phyloP scores from a whole-genome alignment of 768 basidiomycete genomes.

The Leccinum subgranulosum region DNA sequence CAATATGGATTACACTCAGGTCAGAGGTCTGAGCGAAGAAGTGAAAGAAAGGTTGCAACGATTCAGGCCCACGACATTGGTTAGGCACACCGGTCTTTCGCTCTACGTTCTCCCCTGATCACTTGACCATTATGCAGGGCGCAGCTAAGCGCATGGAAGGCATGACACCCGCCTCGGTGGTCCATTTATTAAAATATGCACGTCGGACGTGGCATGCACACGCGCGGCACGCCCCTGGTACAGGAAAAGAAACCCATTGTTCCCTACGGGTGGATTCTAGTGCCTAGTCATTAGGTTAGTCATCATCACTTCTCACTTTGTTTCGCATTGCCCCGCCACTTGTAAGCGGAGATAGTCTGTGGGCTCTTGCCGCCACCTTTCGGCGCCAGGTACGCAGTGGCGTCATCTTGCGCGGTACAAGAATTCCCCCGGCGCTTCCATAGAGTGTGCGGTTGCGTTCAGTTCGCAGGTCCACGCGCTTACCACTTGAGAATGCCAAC shows the following conservation, averaged over 20 bases:
- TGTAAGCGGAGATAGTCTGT: not conserved
- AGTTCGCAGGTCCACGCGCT: not conserved
- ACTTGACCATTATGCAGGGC: conserved; percentile 48
- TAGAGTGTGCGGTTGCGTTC: not conserved
- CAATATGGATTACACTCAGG: conserved; percentile 60
- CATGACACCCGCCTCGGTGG: conserved; percentile 79
- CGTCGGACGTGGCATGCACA: conserved; percentile 31
- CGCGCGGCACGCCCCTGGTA: not conserved
- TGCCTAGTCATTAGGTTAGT: not conserved
- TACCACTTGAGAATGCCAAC: conserved; percentile 7
- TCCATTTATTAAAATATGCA: conserved; percentile 66
- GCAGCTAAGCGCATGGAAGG: conserved; percentile 92
- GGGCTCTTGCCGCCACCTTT: not conserved
- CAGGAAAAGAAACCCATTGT: not conserved
- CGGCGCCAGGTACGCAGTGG: not conserved
- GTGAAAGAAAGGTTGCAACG: conserved; percentile 60
- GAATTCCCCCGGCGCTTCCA: not conserved
- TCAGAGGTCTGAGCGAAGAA: conserved; percentile 74
- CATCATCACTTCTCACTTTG: not conserved
- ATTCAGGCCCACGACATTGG: conserved; percentile 68
- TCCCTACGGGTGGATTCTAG: not conserved
- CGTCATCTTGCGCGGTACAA: not conserved
- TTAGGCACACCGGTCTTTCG: conserved; percentile 25
- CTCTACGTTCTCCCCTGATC: not conserved
- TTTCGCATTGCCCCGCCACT: not conserved